A percentile compares a stretch with the other conserved stretches of the same genome.
phyloP scores from a whole-genome alignment of 2,329 filamentous ascomycete genomes.

The Arthroderma sp. region DNA sequence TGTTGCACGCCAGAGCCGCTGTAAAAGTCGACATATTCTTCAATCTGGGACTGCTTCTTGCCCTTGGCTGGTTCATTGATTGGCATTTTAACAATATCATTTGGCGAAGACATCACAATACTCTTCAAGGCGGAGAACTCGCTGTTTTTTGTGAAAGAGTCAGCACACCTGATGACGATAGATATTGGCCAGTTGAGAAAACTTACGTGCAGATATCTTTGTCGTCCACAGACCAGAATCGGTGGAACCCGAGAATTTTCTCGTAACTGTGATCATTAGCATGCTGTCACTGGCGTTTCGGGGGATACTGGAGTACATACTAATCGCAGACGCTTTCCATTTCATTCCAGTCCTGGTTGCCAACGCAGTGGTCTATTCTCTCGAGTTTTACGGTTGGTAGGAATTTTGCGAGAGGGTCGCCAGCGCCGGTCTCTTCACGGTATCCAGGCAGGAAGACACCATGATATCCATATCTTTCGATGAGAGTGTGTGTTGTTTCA shows the following conservation, averaged over 20 bases:
- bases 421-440: slow-evolving; percentile 37
- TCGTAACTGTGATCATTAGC: slow-evolving; percentile 51
- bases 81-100: slow-evolving; percentile 89
- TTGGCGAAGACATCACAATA: slow-evolving; percentile 78
- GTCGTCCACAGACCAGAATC: slow-evolving; percentile 96
- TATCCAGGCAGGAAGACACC: slow-evolving; percentile 79
- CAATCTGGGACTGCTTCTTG: slow-evolving; percentile 86
- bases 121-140: slow-evolving; percentile 81
- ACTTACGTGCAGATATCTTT: slow-evolving; percentile 63
- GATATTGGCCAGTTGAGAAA: slow-evolving; percentile 2
- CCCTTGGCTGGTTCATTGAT: slow-evolving; percentile 91
- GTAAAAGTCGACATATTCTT: slow-evolving; percentile 87
- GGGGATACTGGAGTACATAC: slow-evolving; percentile 21
- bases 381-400: slow-evolving; percentile 55
- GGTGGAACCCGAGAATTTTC: slow-evolving; percentile 78
- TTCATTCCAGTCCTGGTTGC: slow-evolving; percentile 90
- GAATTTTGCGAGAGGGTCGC: slow-evolving; percentile 34
- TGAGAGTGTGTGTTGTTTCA: slow-evolving; percentile 86
- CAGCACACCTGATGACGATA: not conserved
- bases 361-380: slow-evolving; percentile 90
- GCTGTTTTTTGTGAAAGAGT: slow-evolving; percentile 10
- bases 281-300: not conserved
- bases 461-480: slow-evolving; percentile 56
- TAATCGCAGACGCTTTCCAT: slow-evolving; percentile 56
- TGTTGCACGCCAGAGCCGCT: slow-evolving; percentile 83